Evolutionary conservation across 1,139 yeast genomes (phyloP).

Genomic region (Hansenula anomala): DNA sequence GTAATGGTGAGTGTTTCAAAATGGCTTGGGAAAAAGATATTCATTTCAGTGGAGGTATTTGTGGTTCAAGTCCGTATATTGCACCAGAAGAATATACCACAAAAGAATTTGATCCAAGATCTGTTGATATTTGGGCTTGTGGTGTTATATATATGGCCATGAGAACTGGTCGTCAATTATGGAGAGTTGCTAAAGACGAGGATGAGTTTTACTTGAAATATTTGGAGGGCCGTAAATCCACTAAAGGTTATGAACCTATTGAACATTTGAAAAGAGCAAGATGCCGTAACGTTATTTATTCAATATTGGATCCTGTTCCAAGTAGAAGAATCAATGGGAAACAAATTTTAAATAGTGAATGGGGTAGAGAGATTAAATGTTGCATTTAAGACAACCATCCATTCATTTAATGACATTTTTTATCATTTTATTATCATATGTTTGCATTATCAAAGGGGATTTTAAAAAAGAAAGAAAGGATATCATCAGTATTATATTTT

Average conservation of each 20-base stretch:
- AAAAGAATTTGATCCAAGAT: conserved; percentile 79
- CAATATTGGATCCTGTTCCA: conserved; percentile 89
- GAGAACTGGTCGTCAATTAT: conserved; percentile 92
- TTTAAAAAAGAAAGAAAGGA: background rate
- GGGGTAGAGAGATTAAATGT: conserved; percentile 78
- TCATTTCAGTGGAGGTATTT: conserved; percentile 77
- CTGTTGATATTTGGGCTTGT: conserved; percentile 94
- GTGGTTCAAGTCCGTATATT: conserved; percentile 89
- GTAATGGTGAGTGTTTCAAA: conserved; percentile 90
- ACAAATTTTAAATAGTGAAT: conserved; percentile 86
- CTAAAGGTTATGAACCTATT: conserved; percentile 87
- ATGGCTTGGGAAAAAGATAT: conserved; percentile 96
- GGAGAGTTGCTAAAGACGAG: conserved; percentile 79
- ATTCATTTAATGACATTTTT: background rate
- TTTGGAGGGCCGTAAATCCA: conserved; percentile 68
- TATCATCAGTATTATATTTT: no score
- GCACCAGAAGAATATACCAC: conserved; percentile 91
- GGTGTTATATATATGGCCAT: conserved; percentile 98
- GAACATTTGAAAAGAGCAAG: conserved; percentile 77
- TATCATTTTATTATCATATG: no score
- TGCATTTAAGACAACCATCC: conserved; percentile 11
- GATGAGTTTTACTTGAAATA: conserved; percentile 80
- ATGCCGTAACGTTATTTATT: conserved; percentile 88
- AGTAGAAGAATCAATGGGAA: conserved; percentile 80
- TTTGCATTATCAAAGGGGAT: background rate